Evolutionary conservation across 306 rosid species (phyloP), one percentile per base, ranked within the genome.

Genomic region (Prinsepia uniflora): DNA sequence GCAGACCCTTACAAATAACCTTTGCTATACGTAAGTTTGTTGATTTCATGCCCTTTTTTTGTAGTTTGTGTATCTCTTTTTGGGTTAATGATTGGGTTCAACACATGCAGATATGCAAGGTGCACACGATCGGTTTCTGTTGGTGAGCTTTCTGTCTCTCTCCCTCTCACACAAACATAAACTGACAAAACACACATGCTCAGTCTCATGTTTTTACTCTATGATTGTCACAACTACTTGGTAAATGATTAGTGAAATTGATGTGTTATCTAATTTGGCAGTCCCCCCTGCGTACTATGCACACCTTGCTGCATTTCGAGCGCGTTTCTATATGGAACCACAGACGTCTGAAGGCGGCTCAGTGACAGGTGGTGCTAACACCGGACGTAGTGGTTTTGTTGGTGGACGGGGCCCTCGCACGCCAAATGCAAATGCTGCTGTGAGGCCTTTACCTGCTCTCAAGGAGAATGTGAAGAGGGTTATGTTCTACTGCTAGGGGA

Each of bases 101-200:
- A 24, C 54, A 63, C 19, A 8, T 76, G 74, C 78, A 95, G 99
- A 34, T 95, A 95, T 82, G 99, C 99, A 6, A 82, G 99, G 72
- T 95, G 99, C 81, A 95, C 99, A 0, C 80, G 99, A 0, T 95
- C 99, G 42, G 99, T 95, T 34, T 91, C 99, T 10, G 90, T 95
- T 18, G 99, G 99, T 95, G 14, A 70, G 68, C 62, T 11, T 61
- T 0, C 7, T 1, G 49, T 39, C 14, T 76, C 44, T 15, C 47
- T 57, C 14, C 39, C 30, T n/a, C 30, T 7, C 59, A 54, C 59
- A 18, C 36, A 30, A 30, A 30, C 36, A 30, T 30, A 5, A 60
- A 36, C 0, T 15, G 65, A 61, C n/a, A 63, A 10, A 46, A 12
- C 55, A 65, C 55, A 20, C 41, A 43, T 6, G 22, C 44, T 47